Conservation (phyloP, 306 rosid genomes). For the Prunus padus region DNA sequence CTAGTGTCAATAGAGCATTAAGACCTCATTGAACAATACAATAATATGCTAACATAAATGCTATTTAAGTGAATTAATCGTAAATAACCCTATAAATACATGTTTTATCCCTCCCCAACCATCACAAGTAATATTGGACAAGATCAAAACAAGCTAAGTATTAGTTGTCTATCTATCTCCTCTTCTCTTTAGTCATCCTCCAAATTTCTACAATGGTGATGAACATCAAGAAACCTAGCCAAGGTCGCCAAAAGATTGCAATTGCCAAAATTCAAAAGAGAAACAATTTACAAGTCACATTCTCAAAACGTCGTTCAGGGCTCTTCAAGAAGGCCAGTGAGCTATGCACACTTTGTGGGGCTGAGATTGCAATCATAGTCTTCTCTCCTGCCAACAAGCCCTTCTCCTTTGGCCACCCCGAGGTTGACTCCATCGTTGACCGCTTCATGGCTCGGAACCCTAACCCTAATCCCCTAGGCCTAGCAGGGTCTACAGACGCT, state of each 20-base stretch:
- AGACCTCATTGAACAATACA: neutral
- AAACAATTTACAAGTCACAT: conserved; percentile 61
- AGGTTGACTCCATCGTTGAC: conserved; percentile 48
- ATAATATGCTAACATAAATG: conserved; percentile 5
- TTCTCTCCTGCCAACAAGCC: conserved; percentile 68
- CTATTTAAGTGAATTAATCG: neutral
- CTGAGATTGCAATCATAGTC: conserved; percentile 52
- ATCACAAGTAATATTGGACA: neutral
- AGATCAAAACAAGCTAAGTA: conserved; percentile 1
- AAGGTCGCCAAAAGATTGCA: conserved; percentile 57
- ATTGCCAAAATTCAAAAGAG: conserved; percentile 58
- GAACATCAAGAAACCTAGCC: conserved; percentile 31
- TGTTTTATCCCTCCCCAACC: neutral
- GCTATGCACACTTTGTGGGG: conserved; percentile 71
- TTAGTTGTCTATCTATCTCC: neutral
- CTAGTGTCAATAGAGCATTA: conserved; percentile 8
- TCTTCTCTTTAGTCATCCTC: neutral
- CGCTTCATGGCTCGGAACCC: conserved; percentile 39
- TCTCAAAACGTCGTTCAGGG: conserved; percentile 66
- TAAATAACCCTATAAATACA: conserved; percentile 13
- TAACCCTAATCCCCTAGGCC: neutral
- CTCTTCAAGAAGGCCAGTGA: conserved; percentile 73
- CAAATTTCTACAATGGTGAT: conserved; percentile 31
- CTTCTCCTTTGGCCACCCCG: conserved; percentile 64
- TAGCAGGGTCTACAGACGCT: neutral